Base-by-base conservation (phyloP, 306 rosid species). In the Quercus robur region DNA sequence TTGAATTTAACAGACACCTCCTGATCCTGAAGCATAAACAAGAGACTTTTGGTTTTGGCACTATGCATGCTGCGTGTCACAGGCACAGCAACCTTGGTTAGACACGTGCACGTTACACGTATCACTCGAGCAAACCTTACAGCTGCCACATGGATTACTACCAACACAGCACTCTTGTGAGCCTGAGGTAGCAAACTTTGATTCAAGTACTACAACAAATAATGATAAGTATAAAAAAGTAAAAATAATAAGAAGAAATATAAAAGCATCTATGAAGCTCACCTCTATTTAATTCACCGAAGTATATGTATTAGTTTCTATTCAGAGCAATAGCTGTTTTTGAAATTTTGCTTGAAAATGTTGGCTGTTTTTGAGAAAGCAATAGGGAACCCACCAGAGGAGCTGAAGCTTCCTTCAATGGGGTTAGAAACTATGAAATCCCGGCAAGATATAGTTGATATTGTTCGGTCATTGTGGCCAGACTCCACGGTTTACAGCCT, bases 361-460 rank as follows among this genome's bases (percentile, higher is more conserved):
- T 84, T 88, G 78, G 87, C 87, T 3, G 86, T 80, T 79, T 88
- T 88, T 63, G 86, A 81, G 70, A 90, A 85, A 82, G 84, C 77
- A 35, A 74, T 59, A 12, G 92, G 88, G 71, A 88, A 81, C 11
- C 89, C 91, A 71, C 91, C 94, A 1, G 77, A 77, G 76, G 92
- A 87, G 78, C 84, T 90, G 77, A 75, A 75, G 75, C 86, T 85
- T 66, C 90, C 91, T 25, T 78, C 85, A 56, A 17, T 18, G 52
- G 82, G 49, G 14, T 78, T 59, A 55, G 75, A 80, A 35, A 58
- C 58, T 64, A 75, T 88, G 5, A 85, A 80, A 82, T 76, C 77
- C 72, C 83, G 82, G 14, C 67, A 70, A 66, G 84, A 87, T 73
- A 85, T 90, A 74, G 61, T 81, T 1, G 20, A 67, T 17, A 70